Conservation (phyloP, 805 yeast species). For the Priceomyces melissophilus region DNA sequence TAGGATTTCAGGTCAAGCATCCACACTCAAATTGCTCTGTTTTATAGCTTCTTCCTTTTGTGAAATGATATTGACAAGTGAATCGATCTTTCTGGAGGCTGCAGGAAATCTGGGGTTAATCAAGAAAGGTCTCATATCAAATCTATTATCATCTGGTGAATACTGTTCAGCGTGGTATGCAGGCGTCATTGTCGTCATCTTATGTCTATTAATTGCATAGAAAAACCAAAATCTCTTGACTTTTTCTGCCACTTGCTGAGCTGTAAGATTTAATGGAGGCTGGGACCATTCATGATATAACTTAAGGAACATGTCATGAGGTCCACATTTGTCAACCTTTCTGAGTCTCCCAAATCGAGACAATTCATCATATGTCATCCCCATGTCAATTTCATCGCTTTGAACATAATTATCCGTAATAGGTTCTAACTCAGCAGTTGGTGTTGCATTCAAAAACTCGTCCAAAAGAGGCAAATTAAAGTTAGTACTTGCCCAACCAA, state of each 20-base stretch:
- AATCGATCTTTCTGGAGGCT: constrained; percentile 87
- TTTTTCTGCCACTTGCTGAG: constrained; percentile 84
- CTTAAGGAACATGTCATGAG: constrained; percentile 89
- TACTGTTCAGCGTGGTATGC: constrained; percentile 97
- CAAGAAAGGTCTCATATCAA: constrained; percentile 93
- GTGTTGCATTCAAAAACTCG: constrained; percentile 84
- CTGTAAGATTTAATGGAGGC: constrained; percentile 56
- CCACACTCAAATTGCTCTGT: constrained; percentile 41
- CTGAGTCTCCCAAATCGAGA: constrained; percentile 87
- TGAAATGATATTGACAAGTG: constrained; percentile 57
- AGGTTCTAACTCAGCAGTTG: constrained; percentile 98
- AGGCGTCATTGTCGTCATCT: constrained; percentile 97
- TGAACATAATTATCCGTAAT: constrained; percentile 89
- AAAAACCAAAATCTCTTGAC: constrained; percentile 90
- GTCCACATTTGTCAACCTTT: constrained; percentile 93
- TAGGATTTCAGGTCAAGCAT: constrained; percentile 12
- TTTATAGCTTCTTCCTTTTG: constrained; percentile 34
- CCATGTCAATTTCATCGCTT: constrained; percentile 97
- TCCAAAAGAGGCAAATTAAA: constrained; percentile 75
- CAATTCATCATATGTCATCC: constrained; percentile 93
- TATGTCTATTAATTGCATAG: constrained; percentile 94
- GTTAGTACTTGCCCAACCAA: constrained; percentile 66
- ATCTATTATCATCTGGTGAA: constrained; percentile 96
- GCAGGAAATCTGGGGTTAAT: constrained; percentile 86
- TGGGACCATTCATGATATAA: constrained; percentile 92